phyloP scores from a whole-genome alignment of 1,139 yeast genomes.

The Casaregolazyma suthepensis region DNA sequence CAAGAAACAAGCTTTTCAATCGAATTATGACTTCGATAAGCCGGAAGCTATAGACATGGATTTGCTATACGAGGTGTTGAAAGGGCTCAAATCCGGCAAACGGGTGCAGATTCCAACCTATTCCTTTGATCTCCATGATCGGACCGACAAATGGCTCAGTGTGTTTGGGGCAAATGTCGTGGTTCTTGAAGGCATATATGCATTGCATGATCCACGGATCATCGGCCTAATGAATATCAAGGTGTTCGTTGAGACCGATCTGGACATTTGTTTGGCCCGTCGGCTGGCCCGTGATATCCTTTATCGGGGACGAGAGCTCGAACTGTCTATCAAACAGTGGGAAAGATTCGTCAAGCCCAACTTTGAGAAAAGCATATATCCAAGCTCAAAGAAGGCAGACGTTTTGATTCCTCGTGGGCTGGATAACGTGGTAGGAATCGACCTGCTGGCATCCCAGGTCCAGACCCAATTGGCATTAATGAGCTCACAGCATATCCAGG shows the following conservation, averaged over 20 bases:
- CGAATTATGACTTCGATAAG: conserved; percentile 76
- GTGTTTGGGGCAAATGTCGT: conserved; percentile 95
- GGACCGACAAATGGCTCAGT: conserved; percentile 63
- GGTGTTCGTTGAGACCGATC: conserved; percentile 87
- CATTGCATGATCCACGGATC: conserved; percentile 65
- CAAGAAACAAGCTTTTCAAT: conserved; percentile 54
- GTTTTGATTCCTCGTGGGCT: conserved; percentile 83
- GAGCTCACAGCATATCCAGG: conserved; percentile 58
- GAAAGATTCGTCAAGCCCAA: conserved; percentile 86
- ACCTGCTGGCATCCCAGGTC: conserved; percentile 72
- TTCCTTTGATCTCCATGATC: conserved; percentile 67
- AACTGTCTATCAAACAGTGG: conserved; percentile 86
- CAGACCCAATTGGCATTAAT: conserved; percentile 63
- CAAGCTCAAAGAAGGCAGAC: conserved; percentile 79
- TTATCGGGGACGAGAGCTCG: conserved; percentile 76
- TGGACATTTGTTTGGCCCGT: conserved; percentile 86
- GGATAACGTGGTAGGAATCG: conserved; percentile 74
- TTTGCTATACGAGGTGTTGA: conserved; percentile 55
- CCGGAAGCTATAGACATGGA: conserved; percentile 82
- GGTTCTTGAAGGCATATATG: conserved; percentile 85
- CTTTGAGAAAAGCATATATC: conserved; percentile 67
- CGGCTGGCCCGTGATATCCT: conserved; percentile 81
- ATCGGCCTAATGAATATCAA: conserved; percentile 76
- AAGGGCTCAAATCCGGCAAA: conserved; percentile 53
- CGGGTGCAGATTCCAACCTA: conserved; percentile 78